Base-by-base conservation (phyloP, 768 basidiomycete genomes). In the Lentinula raphanica region DNA sequence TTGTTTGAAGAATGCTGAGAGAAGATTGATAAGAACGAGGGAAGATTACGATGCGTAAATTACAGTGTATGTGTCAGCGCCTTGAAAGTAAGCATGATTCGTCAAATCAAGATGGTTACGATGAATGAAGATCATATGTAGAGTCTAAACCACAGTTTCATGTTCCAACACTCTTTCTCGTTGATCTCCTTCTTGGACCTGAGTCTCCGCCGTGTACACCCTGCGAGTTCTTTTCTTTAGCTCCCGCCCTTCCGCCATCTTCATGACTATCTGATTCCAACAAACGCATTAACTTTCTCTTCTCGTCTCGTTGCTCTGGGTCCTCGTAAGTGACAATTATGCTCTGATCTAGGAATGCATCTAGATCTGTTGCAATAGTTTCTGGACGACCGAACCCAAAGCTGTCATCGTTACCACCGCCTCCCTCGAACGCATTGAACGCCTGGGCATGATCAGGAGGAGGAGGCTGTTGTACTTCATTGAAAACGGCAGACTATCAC, bases 251-350 rank as follows among this genome's bases (percentile, higher is more conserved):
- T 36, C 36, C 36, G 7, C 23, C 4, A 5, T 46, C 46, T 6
- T 46, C 51, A 13, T 40, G n/a, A 6, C 63, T 72, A 62, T 73
- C 31, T 23, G 32, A 38, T 36, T 12, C 77, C 45, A 88, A 64
- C 63, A 90, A 68, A 55, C 69, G 76, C 79, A 87, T 76, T 62
- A 89, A 65, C 66, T 79, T 74, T 59, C 76, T 72, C 68, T 79
- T 80, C 68, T 86, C 86, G 49, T 79, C 81, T 39, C 72, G 68
- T 71, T 88, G 83, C 21, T 70, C 79, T 1, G 86, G 86, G 68
- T 90, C 87, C 65, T 87, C 86, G 61, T 89, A 90, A 58, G 74
- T 76, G 8, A 90, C 85, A 5, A 79, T 74, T 67, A 83, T 71
- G 62, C 79, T 78, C 61, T 78, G 75, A n/a, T 79, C 77, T 55